Evolutionary conservation across 768 basidiomycete genomes (phyloP), one percentile per base, ranked within the genome.

Genomic region (Termitomyces sp.): DNA sequence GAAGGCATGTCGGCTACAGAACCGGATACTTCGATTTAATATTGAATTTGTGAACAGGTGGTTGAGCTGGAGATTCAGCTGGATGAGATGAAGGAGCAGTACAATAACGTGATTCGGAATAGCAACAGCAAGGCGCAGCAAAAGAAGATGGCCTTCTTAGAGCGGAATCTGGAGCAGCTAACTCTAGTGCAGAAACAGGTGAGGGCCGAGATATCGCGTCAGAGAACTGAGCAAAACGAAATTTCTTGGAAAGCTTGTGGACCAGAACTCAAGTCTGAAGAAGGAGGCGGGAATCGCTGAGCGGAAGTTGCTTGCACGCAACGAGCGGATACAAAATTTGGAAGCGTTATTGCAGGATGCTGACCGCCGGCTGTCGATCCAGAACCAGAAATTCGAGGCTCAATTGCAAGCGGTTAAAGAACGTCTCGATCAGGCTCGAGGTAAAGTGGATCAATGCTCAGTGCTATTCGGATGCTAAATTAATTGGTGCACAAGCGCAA

Each of bases 81-180:
- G 36, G 97, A 98, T 68, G 97, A 99, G 71, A 94, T 97, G 73
- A 93, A 92, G 72, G 97, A 99, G 74, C 95, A 98, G 70, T 99
- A 99, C 75, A 96, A 95, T 78, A 96, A 95, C 70, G 93, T 98
- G 59, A 95, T 97, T 67, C 89, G 93, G 62, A 97, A 97, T 72
- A 95, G 94, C 77, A 98, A 98, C 74, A 95, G 90, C 73, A 95
- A 96, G 72, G 93, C 96, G 7, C 97, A 99, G 66, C 93, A 96
- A 76, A 95, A 96, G 84, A 98, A 98, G 83, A 95, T 98, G 91
- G 92, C 94, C 13, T 97, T 98, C 83, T 75, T 99, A 56, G 95
- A 98, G 70, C 89, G 96, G 54, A 99, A 98, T 69, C 77, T 99
- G 54, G 95, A 98, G 68, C 93, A 96, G 69, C 76, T 98, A 63